Conservation (phyloP, 148 eudicot genomes). For the Vaccinium vitisidaea region DNA sequence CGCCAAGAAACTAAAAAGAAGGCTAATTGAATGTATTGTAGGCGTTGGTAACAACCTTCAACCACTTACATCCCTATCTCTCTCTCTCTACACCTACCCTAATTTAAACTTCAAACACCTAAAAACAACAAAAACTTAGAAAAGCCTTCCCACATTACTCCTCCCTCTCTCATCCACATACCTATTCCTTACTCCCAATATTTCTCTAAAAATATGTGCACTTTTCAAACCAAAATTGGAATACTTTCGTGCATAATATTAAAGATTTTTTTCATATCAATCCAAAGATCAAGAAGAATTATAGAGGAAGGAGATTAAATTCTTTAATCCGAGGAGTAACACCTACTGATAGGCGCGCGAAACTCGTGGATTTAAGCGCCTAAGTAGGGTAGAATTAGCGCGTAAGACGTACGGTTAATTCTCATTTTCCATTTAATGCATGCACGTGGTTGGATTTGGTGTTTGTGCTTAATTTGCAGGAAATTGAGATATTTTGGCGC, state of each 20-base stretch:
- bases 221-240: too few species aligned
- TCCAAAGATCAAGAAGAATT: background rate
- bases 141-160: background rate
- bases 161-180: background rate
- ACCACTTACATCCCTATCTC: constrained; percentile 20
- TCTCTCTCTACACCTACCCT: constrained; percentile 19
- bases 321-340: background rate
- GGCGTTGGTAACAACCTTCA: constrained; percentile 37
- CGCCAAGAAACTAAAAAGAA: constrained; percentile 37
- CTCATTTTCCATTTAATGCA: too few species aligned
- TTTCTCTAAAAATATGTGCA: too few species aligned
- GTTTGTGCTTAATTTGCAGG: too few species aligned
- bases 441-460: too few species aligned
- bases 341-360: too few species aligned
- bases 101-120: constrained; percentile 3
- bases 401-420: too few species aligned
- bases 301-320: background rate
- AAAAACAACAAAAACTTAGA: background rate
- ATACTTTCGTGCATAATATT: background rate
- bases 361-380: too few species aligned
- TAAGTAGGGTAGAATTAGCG: too few species aligned
- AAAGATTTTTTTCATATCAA: background rate
- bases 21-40: constrained; percentile 55
- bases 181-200: background rate
- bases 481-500: too few species aligned